phyloP scores from a whole-genome alignment of 768 basidiomycete species.

The Mycena alexandri region DNA sequence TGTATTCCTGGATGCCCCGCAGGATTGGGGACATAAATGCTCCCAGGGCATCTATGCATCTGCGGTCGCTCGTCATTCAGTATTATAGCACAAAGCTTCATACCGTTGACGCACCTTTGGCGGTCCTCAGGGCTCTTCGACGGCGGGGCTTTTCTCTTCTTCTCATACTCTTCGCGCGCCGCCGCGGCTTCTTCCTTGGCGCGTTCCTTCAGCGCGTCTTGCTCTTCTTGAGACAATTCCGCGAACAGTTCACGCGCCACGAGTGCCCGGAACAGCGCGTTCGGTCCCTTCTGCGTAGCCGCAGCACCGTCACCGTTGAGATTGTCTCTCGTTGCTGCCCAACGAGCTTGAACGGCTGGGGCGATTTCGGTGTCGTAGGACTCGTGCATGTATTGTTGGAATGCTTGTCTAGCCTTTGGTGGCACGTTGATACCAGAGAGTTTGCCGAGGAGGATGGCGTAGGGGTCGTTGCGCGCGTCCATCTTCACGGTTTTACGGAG shows the following conservation, averaged over 20 bases:
- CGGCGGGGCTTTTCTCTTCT: neutral
- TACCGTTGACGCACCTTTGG: too few species aligned
- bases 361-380: conserved; percentile 4
- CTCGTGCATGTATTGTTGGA: conserved; percentile 23
- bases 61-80: neutral
- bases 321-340: neutral
- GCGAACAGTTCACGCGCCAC: conserved; percentile 9
- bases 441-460: neutral
- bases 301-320: neutral
- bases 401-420: conserved; percentile 17
- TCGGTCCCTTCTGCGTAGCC: neutral
- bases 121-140: neutral
- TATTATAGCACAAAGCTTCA: too few species aligned
- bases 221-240: neutral
- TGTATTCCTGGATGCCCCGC: conserved; percentile 9
- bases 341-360: neutral
- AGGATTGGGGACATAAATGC: conserved; percentile 19
- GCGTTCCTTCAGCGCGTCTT: neutral
- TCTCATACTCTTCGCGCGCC: neutral
- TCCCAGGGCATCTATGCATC: conserved; percentile 9
- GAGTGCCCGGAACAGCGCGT: neutral
- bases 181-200: neutral
- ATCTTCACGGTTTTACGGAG: too few species aligned
- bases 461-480: too few species aligned
- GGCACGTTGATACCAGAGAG: conserved; percentile 5